These are phyloP conservation scores for Vanrija pseudolonga DNA, from an alignment of 1,284 basidiomycete genomes.

Conservation along the genomic window DNA sequence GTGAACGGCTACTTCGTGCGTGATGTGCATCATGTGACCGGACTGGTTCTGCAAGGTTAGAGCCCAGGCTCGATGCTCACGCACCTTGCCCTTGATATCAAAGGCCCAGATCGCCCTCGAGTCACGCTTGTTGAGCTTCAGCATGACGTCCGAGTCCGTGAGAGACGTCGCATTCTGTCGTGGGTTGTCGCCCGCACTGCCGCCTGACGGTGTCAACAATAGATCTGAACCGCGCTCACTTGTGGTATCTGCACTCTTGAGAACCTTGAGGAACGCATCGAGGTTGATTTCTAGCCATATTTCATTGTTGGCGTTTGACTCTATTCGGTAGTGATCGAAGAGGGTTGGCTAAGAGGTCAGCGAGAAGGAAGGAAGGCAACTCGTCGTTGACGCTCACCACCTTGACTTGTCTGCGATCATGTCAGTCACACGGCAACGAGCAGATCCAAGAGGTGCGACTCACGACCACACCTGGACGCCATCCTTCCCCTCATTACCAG, in stretches of 20 bases:
- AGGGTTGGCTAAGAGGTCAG: slow-evolving; percentile 59
- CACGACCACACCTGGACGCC: slow-evolving; percentile 92
- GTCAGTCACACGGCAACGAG: neutral
- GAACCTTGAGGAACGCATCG: slow-evolving; percentile 70
- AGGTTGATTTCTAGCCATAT: slow-evolving; percentile 65
- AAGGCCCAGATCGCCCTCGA: slow-evolving; percentile 42
- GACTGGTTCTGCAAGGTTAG: slow-evolving; percentile 14
- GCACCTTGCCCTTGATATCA: slow-evolving; percentile 37
- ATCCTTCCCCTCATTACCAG: slow-evolving; percentile 72
- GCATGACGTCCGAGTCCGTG: slow-evolving; percentile 61
- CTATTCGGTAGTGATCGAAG: slow-evolving; percentile 77
- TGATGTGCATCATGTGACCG: slow-evolving; percentile 36
- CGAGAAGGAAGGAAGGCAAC: slow-evolving; percentile 56
- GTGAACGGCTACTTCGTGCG: slow-evolving; percentile 52
- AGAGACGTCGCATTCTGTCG: slow-evolving; percentile 10
- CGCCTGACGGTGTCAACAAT: neutral
- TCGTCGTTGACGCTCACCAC: slow-evolving; percentile 34
- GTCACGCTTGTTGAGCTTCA: slow-evolving; percentile 59
- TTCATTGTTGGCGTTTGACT: slow-evolving; percentile 74
- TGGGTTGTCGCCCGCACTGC: neutral
- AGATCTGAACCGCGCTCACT: slow-evolving; percentile 17
- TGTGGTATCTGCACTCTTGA: slow-evolving; percentile 52
- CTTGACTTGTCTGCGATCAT: slow-evolving; percentile 44
- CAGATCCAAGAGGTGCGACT: slow-evolving; percentile 43
- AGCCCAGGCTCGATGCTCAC: neutral